Base-by-base conservation (phyloP, 768 basidiomycete genomes). In the Boletus tomentosulus region DNA sequence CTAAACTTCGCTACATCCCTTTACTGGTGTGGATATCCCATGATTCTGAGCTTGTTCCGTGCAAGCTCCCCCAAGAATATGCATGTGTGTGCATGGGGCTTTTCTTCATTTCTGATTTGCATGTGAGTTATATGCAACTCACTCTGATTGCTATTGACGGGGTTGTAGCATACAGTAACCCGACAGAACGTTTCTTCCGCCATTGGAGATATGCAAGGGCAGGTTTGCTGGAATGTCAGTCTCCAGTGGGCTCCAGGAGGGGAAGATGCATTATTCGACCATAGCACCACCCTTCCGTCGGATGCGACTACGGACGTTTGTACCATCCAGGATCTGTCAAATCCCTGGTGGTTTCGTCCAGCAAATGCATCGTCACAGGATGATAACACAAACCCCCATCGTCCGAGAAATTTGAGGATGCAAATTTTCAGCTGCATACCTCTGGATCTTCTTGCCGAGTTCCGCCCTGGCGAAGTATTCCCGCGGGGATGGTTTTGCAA, bases 171-270 rank as follows among this genome's bases (percentile, higher is more conserved):
- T 46, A n/a, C 27, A 16, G 58, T 64, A 35, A 28, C 50, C 12
- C 35, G 33, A 25, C 13, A 50, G 33, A 25, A 8, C 1, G 31
- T 13, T 11, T 30, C 46, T 46, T 54, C 59, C 8, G 11, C 11
- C 33, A 24, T 55, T 2, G 50, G 48, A 13, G 24, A 54, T 7
- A 28, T 61, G 2, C 41, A 61, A 42, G 77, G 77, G 7, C 64
- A 54, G 24, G 73, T 80, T 6, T 55, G 72, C 45, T 83, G 81
- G 81, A 60, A 58, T 41, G 68, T 82, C 39, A 68, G 64, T n/a
- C 69, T 80, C 27, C 61, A 71, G 46, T 83, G 82, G 82, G 71
- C 70, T 11, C 66, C 74, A 5, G 81, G 80, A 24, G 81, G 80
- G 3, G 80, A 83, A 62, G 72, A 76, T 24, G 57, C 57, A 31